These are phyloP conservation scores for Leishmania major DNA, from an alignment of 208 protist species.

Conservation along the genomic window DNA sequence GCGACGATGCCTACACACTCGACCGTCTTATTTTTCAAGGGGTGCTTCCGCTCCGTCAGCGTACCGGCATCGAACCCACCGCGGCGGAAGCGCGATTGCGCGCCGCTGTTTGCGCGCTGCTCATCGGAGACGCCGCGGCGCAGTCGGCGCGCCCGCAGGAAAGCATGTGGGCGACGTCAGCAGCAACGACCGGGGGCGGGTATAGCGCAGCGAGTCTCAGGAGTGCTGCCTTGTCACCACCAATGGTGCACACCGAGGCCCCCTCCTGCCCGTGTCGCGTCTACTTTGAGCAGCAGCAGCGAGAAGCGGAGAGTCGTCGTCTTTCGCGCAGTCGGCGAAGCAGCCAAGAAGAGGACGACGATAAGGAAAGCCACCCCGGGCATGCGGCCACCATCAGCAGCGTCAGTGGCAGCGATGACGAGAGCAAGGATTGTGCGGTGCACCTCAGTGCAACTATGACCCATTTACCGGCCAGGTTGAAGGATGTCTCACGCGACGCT, in stretches of 20 bases:
- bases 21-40: constrained; percentile 26
- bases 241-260: constrained; percentile 4
- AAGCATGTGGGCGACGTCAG: neutral
- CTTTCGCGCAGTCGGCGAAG: neutral
- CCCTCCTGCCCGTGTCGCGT: constrained; percentile 21
- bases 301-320: constrained; percentile 3
- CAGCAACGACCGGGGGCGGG: neutral
- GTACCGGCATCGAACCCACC: constrained; percentile 9
- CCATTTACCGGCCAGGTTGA: constrained; percentile 11
- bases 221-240: neutral
- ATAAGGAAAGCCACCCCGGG: neutral
- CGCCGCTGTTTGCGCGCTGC: constrained; percentile 21
- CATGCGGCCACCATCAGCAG: constrained; percentile 4
- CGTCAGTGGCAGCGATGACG: constrained; percentile 1
- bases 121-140: constrained; percentile 6
- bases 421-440: neutral
- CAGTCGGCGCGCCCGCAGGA: neutral
- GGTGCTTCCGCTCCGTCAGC: constrained; percentile 24
- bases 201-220: neutral
- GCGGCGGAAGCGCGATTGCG: constrained; percentile 4
- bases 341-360: neutral
- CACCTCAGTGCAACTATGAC: neutral
- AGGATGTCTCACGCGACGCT: constrained; percentile 8
- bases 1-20: constrained; percentile 36
- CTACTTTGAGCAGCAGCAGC: constrained; percentile 23